Conservation (phyloP, 2,329 filamentous ascomycete genomes). For the Rugonectria rugulosa region DNA sequence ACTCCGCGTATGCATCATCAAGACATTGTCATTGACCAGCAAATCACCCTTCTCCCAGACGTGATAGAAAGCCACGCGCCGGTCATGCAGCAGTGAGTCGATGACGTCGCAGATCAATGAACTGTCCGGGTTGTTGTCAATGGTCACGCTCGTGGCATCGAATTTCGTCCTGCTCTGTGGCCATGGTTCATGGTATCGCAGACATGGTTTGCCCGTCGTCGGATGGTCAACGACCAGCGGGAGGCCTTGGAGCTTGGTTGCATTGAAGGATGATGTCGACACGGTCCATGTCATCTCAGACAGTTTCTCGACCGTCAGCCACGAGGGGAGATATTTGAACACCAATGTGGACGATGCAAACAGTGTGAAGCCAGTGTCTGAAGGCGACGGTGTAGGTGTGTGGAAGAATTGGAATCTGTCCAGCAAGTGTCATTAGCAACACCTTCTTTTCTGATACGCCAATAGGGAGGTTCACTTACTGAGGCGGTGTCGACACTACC, state of each 20-base stretch:
- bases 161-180: constrained; percentile 59
- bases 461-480: constrained; percentile 37
- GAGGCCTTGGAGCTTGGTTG: constrained; percentile 51
- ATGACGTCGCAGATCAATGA: constrained; percentile 48
- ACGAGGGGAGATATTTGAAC: constrained; percentile 53
- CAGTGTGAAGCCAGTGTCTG: constrained; percentile 60
- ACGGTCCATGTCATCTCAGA: constrained; percentile 56
- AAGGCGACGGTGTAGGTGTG: constrained; percentile 53
- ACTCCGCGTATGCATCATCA: constrained; percentile 58
- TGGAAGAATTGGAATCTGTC: constrained; percentile 62
- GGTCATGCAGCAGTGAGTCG: constrained; percentile 55
- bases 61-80: constrained; percentile 58
- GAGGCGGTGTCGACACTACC: constrained; percentile 52
- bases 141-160: constrained; percentile 52
- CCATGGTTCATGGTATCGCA: constrained; percentile 65
- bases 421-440: background rate
- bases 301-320: constrained; percentile 47
- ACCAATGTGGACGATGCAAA: constrained; percentile 61
- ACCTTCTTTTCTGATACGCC: too few species aligned
- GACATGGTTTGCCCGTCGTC: constrained; percentile 52
- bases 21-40: constrained; percentile 59
- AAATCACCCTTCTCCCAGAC: constrained; percentile 64
- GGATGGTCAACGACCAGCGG: constrained; percentile 56
- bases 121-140: constrained; percentile 48
- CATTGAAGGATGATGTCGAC: constrained; percentile 55